Base-by-base conservation (phyloP, 2,329 filamentous ascomycete genomes). In the Scedosporium dehoogii region DNA sequence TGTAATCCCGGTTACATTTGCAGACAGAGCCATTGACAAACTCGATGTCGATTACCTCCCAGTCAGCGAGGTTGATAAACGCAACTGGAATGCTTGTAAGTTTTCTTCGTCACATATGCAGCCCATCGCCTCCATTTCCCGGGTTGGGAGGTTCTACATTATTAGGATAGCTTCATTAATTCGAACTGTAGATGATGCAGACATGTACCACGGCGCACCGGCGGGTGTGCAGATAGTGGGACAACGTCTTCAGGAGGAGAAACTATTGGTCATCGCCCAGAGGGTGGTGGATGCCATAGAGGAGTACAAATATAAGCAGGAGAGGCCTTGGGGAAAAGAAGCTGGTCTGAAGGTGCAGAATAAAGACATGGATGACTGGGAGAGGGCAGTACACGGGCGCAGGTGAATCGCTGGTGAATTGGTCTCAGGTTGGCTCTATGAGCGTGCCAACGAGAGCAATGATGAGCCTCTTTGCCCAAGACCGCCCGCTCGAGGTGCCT, bases 11-110 rank as follows among this genome's bases (percentile, higher is more conserved):
- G 59, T 61, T 25, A 61, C 59, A 38, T 57, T 42, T 10, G 25
- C 59, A 16, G 59, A 61, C 38, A 41, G 33, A 48, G 14, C 9
- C 18, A n/a, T 61, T 33, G 46, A 61, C 27, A 12, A 55, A 38
- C 46, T 41, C 3, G 59, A 61, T n/a, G 16, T 33, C 10, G 29
- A 10, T 10, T 61, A 61, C 42, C 29, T n/a, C 9, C 59, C 59
- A 23, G 46, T 61, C 3, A 23, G 51, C 21, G 29, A 42, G 14
- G 23, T 29, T 25, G 59, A 61, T 27, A 46, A 16, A 25, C n/a
- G 21, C n/a, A 56, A 61, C 23, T 61, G 59, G 59, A 16, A 61
- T 41, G 59, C 59, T n/a, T 61, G 59, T 61, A 55, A 61, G 59
- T n/a, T 44, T 33, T 29, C 59, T 6, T 21, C n/a, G 23, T 33